Evolutionary conservation across 2,329 filamentous ascomycete genomes (phyloP).

Genomic region (Knoxdaviesia proteae): DNA sequence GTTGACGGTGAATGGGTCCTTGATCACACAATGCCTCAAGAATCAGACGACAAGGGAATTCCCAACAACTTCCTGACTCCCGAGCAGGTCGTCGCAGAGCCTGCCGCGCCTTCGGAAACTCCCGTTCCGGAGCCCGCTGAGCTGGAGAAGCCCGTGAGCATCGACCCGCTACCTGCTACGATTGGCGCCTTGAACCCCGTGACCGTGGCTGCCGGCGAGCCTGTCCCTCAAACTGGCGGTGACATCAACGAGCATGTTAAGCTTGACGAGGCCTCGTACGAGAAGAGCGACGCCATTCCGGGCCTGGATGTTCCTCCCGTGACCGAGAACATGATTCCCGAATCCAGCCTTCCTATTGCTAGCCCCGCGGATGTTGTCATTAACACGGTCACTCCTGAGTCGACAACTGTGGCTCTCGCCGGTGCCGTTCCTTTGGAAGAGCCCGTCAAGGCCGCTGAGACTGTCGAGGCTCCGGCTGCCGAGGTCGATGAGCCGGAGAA

Average conservation of each 20-base stretch:
- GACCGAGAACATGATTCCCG: slow-evolving; percentile 42
- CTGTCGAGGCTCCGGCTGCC: slow-evolving; percentile 1
- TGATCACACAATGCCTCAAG: slow-evolving; percentile 61
- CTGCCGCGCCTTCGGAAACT: slow-evolving; percentile 13
- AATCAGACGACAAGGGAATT: slow-evolving; percentile 66
- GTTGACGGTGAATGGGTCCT: slow-evolving; percentile 82
- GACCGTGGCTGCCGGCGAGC: slow-evolving; percentile 50
- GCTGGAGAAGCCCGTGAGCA: slow-evolving; percentile 25
- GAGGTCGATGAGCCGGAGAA: slow-evolving; percentile 10
- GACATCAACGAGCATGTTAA: slow-evolving; percentile 51
- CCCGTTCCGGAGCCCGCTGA: slow-evolving; percentile 2
- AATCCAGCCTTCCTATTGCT: slow-evolving; percentile 25
- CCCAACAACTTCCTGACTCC: slow-evolving; percentile 79
- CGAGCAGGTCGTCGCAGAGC: slow-evolving; percentile 38
- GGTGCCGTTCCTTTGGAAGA: slow-evolving; percentile 3
- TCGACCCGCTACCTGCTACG: slow-evolving; percentile 42
- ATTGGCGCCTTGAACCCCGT: slow-evolving; percentile 58
- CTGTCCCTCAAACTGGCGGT: slow-evolving; percentile 44
- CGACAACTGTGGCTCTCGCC: slow-evolving; percentile 1
- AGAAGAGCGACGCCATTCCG: slow-evolving; percentile 49
- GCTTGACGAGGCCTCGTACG: slow-evolving; percentile 70
- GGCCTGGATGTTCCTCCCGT: slow-evolving; percentile 10
- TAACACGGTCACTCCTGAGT: not conserved
- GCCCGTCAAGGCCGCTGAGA: slow-evolving; percentile 1
- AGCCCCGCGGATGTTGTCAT: slow-evolving; percentile 1